These are phyloP conservation scores for Choanephora cucurbitarum DNA, from an alignment of 371 early-diverging fungal species.

Conservation along the genomic window DNA sequence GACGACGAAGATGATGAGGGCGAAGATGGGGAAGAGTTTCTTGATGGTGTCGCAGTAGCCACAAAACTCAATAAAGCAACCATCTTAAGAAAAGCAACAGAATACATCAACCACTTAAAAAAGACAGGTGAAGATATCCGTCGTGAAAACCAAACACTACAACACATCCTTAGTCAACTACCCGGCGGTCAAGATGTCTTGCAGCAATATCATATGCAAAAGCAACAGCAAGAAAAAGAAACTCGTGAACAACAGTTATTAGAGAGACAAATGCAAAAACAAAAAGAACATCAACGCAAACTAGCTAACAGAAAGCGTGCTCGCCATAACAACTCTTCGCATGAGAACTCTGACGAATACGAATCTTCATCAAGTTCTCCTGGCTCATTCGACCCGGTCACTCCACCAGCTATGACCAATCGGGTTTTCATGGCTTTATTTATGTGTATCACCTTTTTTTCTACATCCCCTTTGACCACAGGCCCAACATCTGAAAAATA, in stretches of 20 bases:
- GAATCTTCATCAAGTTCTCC: constrained; percentile 32
- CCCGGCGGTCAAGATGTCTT: constrained; percentile 59
- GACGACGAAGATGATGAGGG: constrained; percentile 61
- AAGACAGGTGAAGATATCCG: constrained; percentile 59
- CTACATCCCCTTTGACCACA: constrained; percentile 46
- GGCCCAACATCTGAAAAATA: constrained; percentile 35
- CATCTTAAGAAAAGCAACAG: constrained; percentile 83
- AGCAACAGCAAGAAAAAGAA: constrained; percentile 39
- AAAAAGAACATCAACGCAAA: constrained; percentile 36
- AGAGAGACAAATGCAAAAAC: constrained; percentile 34
- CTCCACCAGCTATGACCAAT: constrained; percentile 34
- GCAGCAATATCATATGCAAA: constrained; percentile 35
- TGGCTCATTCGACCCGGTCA: constrained; percentile 29
- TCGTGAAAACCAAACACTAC: constrained; percentile 53
- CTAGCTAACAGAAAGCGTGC: constrained; percentile 29
- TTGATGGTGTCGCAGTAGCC: constrained; percentile 69
- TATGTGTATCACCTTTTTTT: constrained; percentile 46
- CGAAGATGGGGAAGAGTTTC: constrained; percentile 64
- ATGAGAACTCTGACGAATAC: constrained; percentile 24
- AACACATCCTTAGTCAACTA: constrained; percentile 51
- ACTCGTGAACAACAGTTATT: constrained; percentile 26
- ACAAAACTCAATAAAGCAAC: constrained; percentile 91
- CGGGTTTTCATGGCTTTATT: constrained; percentile 51
- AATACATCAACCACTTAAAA: constrained; percentile 82
- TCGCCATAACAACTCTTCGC: constrained; percentile 1